Conservation (phyloP, 345 rosid species). For the Durio zibethinus region DNA sequence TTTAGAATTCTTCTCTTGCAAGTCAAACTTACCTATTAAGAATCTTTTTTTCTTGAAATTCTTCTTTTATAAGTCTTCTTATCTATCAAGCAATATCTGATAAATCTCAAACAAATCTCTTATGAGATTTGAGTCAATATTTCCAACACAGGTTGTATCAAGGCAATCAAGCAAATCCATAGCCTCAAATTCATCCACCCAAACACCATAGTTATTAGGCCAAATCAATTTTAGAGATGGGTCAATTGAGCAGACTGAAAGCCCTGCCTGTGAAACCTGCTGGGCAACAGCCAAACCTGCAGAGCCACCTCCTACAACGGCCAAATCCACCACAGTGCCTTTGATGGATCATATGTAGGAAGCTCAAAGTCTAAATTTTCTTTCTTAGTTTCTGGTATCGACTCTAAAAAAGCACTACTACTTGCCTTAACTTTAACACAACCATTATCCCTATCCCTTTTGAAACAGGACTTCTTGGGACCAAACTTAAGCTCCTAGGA, state of each 20-base stretch:
- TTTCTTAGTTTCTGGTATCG: slow-evolving; percentile 84
- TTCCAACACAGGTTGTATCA: slow-evolving; percentile 89
- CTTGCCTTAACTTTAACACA: slow-evolving; percentile 40
- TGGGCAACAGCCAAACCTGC: slow-evolving; percentile 98
- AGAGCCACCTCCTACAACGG: slow-evolving; percentile 97
- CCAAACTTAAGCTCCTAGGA: slow-evolving; percentile 43
- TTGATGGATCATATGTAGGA: slow-evolving; percentile 67
- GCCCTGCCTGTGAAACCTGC: slow-evolving; percentile 90
- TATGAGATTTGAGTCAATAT: no score
- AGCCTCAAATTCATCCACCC: slow-evolving; percentile 98
- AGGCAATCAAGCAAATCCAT: slow-evolving; percentile 97
- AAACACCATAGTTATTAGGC: slow-evolving; percentile 98
- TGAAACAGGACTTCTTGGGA: slow-evolving; percentile 39
- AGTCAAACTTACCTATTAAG: no score
- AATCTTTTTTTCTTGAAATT: no score
- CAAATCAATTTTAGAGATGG: slow-evolving; percentile 89
- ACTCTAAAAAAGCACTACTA: slow-evolving; percentile 69
- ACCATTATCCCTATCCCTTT: slow-evolving; percentile 26
- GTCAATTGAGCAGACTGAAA: slow-evolving; percentile 83
- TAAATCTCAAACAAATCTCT: no score
- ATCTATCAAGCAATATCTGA: no score
- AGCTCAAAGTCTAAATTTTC: slow-evolving; percentile 86
- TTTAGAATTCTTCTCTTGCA: no score
- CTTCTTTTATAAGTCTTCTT: no score
- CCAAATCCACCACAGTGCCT: slow-evolving; percentile 66